Evolutionary conservation across 306 rosid species (phyloP).

Genomic region (Ziziphus jujuba): DNA sequence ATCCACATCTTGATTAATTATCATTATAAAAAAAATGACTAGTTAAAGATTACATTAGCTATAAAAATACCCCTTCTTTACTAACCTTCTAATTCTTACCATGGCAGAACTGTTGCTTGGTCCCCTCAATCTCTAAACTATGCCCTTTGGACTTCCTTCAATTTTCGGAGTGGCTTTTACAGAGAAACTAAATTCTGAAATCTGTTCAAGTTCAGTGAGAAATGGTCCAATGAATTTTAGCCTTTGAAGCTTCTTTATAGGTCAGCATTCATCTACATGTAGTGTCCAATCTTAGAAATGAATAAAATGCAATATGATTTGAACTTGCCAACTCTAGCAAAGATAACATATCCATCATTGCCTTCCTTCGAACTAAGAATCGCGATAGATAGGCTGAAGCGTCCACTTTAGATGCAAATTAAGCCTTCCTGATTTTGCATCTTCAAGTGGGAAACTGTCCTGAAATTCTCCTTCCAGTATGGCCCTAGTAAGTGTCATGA

Average conservation of each 20-base stretch:
- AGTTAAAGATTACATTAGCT: too few species aligned
- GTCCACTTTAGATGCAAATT: constrained; percentile 64
- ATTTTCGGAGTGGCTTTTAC: too few species aligned
- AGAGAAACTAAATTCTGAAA: not conserved
- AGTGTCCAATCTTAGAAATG: not conserved
- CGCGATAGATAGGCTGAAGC: constrained; percentile 56
- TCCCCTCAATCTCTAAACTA: too few species aligned
- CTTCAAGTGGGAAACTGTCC: constrained; percentile 49
- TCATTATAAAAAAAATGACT: too few species aligned
- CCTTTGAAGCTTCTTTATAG: not conserved
- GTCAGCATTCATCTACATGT: not conserved
- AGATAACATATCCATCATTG: not conserved
- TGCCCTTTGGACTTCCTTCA: too few species aligned
- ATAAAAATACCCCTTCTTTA: too few species aligned
- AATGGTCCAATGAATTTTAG: not conserved
- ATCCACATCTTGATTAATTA: too few species aligned
- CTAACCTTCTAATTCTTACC: too few species aligned
- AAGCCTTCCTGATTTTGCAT: constrained; percentile 71
- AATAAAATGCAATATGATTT: not conserved
- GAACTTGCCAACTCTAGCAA: not conserved
- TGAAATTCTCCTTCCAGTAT: constrained; percentile 70
- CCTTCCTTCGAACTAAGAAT: constrained; percentile 22
- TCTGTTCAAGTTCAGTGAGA: not conserved
- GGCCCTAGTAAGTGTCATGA: constrained; percentile 77
- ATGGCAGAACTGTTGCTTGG: too few species aligned